Evolutionary conservation across 805 yeast genomes (phyloP).

Genomic region (Kuraishia borneana): DNA sequence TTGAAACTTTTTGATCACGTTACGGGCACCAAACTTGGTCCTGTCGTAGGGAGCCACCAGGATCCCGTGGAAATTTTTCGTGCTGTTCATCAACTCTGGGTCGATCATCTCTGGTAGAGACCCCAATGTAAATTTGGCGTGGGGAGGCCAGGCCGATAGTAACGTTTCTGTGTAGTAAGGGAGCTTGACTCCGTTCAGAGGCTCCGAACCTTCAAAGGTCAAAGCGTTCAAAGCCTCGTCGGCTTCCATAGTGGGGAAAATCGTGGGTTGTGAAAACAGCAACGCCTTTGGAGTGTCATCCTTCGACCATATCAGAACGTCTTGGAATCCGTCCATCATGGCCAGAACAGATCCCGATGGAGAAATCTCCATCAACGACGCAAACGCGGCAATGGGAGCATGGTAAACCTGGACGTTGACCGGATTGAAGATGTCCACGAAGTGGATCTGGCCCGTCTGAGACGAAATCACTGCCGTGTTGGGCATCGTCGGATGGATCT

Average conservation of each 20-base stretch:
- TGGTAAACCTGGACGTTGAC: slow-evolving; percentile 54
- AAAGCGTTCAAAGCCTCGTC: slow-evolving; percentile 10
- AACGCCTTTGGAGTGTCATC: slow-evolving; percentile 20
- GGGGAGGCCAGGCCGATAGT: slow-evolving; percentile 71
- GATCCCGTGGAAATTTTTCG: slow-evolving; percentile 22
- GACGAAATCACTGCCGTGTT: slow-evolving; percentile 69
- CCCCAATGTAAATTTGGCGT: slow-evolving; percentile 47
- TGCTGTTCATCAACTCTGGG: slow-evolving; percentile 28
- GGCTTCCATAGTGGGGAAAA: slow-evolving; percentile 34
- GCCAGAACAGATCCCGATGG: slow-evolving; percentile 70
- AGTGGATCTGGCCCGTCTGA: slow-evolving; percentile 70
- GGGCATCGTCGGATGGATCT: slow-evolving; percentile 80
- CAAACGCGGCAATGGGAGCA: slow-evolving; percentile 37
- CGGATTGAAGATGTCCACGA: slow-evolving; percentile 78
- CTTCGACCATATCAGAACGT: slow-evolving; percentile 60
- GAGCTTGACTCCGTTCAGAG: slow-evolving; percentile 69
- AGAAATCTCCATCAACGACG: slow-evolving; percentile 43
- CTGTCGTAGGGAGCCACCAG: slow-evolving; percentile 42
- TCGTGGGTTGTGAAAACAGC: slow-evolving; percentile 33
- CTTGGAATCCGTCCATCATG: slow-evolving; percentile 53
- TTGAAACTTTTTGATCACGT: slow-evolving; percentile 31
- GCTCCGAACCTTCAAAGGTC: slow-evolving; percentile 33
- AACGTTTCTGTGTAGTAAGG: slow-evolving; percentile 75
- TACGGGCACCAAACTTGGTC: slow-evolving; percentile 45
- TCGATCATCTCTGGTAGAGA: slow-evolving; percentile 47